phyloP scores from a whole-genome alignment of 176 grass and related monocot genomes.

The Bromus sterilis region DNA sequence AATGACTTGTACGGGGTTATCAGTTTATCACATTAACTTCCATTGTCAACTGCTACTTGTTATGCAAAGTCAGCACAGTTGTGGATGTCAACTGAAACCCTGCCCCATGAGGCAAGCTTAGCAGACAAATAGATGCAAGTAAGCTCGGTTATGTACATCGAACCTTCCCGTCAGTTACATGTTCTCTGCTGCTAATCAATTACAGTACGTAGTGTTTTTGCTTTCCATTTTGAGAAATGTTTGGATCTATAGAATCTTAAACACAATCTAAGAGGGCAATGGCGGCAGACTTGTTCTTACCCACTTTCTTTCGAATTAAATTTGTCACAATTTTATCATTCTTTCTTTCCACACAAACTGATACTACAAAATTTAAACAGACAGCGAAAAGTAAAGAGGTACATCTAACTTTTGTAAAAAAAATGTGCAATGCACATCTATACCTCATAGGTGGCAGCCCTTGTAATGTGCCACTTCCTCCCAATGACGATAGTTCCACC shows the following conservation, averaged over 20 bases:
- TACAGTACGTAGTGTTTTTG: not conserved
- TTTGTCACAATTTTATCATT: not conserved
- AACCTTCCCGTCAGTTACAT: not conserved
- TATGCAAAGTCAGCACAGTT: not conserved
- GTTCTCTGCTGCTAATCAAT: not conserved
- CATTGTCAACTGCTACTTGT: not conserved
- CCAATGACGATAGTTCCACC: not conserved
- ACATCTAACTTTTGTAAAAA: not conserved
- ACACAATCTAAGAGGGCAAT: not conserved
- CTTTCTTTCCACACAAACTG: not conserved
- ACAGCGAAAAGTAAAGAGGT: not conserved
- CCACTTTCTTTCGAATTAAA: not conserved
- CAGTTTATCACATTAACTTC: not conserved
- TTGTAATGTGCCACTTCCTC: not conserved
- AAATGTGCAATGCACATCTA: not conserved
- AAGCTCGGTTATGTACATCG: not conserved
- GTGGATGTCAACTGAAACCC: slow-evolving; percentile 11
- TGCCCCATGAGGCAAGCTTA: not conserved
- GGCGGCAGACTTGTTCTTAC: not conserved
- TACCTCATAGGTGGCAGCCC: not conserved
- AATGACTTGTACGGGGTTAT: not conserved
- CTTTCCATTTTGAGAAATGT: not conserved
- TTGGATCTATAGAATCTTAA: slow-evolving; percentile 4
- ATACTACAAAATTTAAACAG: not conserved
- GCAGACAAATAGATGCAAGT: not conserved